A percentile compares a stretch with the other conserved stretches of the same genome.
phyloP scores from a whole-genome alignment of 306 rosid species.

The Castanopsis chinensis region DNA sequence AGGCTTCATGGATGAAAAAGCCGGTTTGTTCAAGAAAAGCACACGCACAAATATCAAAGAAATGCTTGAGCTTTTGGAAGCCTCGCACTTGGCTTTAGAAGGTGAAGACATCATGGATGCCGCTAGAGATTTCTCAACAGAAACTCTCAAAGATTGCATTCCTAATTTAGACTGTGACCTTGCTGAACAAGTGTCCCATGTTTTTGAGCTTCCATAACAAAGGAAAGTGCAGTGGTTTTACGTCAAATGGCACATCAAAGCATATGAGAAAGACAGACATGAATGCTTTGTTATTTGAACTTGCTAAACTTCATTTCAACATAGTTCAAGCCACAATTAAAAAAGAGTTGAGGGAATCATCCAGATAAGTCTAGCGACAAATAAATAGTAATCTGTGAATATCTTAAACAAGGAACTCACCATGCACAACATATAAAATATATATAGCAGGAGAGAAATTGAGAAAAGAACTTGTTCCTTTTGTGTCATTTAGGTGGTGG shows the following conservation, averaged over 20 bases:
- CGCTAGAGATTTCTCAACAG: constrained; percentile 6
- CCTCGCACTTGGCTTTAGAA: constrained; percentile 24
- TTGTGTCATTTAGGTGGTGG: constrained; percentile 60
- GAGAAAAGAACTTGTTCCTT: no score
- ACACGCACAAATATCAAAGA: not conserved
- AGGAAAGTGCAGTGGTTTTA: constrained; percentile 68
- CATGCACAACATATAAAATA: no score
- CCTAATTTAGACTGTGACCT: not conserved
- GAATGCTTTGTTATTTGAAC: no score
- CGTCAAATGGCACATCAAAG: constrained; percentile 43
- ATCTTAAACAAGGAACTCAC: no score
- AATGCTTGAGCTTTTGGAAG: constrained; percentile 21
- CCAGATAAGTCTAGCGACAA: no score
- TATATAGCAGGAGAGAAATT: no score
- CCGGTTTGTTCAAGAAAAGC: not conserved
- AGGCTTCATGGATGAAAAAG: no score
- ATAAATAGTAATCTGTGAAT: no score
- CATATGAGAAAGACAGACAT: constrained; percentile 16
- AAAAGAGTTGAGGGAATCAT: constrained; percentile 44
- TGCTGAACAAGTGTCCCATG: constrained; percentile 28
- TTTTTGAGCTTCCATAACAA: constrained; percentile 49
- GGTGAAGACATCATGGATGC: constrained; percentile 20
- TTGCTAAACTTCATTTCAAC: constrained; percentile 53
- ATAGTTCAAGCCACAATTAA: constrained; percentile 43
- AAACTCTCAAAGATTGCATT: constrained; percentile 1